Conservation (phyloP, 768 basidiomycete species). For the Infundibulicybe gibba region DNA sequence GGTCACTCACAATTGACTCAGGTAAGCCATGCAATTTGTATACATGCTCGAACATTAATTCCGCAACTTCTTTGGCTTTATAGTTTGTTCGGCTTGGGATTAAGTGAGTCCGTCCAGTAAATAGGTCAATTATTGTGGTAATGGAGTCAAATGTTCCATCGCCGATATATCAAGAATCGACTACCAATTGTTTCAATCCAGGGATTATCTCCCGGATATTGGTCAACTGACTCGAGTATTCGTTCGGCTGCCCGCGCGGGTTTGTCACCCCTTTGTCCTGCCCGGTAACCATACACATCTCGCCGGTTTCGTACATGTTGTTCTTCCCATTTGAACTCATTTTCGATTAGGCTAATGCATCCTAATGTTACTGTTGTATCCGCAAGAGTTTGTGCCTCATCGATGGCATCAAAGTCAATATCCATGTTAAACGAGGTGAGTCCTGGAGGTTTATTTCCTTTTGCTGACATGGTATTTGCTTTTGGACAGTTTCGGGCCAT, state of each 20-base stretch:
- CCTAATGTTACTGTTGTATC: not conserved
- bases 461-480: too few species aligned
- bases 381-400: not conserved
- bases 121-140: too few species aligned
- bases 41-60: too few species aligned
- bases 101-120: too few species aligned
- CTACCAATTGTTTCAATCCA: not conserved
- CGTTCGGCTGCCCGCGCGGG: not conserved
- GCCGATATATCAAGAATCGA: not conserved
- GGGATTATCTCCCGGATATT: not conserved
- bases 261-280: too few species aligned
- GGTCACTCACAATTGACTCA: too few species aligned
- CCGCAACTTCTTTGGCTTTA: too few species aligned
- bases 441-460: not conserved
- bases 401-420: not conserved
- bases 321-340: not conserved
- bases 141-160: too few species aligned
- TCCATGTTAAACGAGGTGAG: not conserved
- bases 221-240: not conserved
- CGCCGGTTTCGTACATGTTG: not conserved
- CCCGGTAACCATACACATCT: too few species aligned
- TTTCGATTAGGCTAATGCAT: not conserved
- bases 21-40: too few species aligned
- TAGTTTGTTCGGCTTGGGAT: too few species aligned
- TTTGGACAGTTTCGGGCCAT: not conserved